Evolutionary conservation across 2,329 filamentous ascomycete genomes (phyloP), one percentile per base, ranked within the genome.

Genomic region (Pestalotiopsis sp.): DNA sequence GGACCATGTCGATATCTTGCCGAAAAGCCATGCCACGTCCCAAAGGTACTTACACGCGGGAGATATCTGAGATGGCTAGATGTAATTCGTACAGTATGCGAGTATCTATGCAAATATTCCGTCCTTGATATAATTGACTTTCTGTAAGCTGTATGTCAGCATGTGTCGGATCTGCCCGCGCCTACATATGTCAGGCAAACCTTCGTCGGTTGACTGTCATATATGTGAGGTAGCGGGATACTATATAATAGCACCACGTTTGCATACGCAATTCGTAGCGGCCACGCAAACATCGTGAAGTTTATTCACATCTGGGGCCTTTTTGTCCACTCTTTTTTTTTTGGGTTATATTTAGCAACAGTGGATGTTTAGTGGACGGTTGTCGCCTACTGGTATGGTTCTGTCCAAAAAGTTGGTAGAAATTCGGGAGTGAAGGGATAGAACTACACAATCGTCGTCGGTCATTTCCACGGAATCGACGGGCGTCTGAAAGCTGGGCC

Each of bases 401-500:
- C 27, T 31, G 27, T 31, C 7, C 5, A 31, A 31, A 31, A 7
- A 31, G 27, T 31, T 31, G 27, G 27, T 6, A 31, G 27, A 31
- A 31, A 31, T 31, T 31, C 27, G 27, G 27, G 27, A n/a, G 45
- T 61, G 17, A 5, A 5, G 38, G 13, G 41, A 36, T n/a, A n/a
- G 27, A 25, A 60, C 20, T 61, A 11, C 27, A 5, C 20, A 23
- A 27, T 25, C 36, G 36, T 14, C 14, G 38, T 52, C 61, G 38
- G n/a, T 25, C 61, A 64, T 64, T 25, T 41, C 63, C 63, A 65
- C 20, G 23, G 36, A 66, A 40, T 59, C 31, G 56, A 27, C 65
- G 63, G 31, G 52, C 27, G 63, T 57, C 63, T 66, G 65, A 56
- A 49, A 52, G 25, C n/a, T 27, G 45, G 45, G 20, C 27, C 45